Base-by-base conservation (phyloP, 1,284 basidiomycete species). In the Porogramme epimiltina region DNA sequence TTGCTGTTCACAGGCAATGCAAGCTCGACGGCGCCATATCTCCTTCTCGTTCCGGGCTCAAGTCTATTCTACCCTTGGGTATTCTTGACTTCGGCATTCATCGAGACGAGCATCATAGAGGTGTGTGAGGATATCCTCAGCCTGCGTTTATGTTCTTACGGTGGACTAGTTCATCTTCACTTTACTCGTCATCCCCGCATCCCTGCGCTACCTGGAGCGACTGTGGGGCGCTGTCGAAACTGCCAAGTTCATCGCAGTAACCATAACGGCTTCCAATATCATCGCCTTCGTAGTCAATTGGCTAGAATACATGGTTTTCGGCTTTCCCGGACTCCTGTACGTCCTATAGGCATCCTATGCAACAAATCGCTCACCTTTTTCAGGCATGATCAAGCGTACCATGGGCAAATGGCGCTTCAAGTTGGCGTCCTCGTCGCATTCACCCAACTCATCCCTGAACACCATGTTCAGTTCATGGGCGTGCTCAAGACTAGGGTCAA, bases 381-480 rank as follows among this genome's bases (percentile, higher is more conserved):
- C 45, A 95, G 94, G 34, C 93, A 91, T 69, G 92, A 87, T 23
- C 86, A 92, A 75, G 81, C 85, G 43, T 98, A 95, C 69, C 93
- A 93, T 65, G 96, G 96, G 23, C 85, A 95, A 69, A 91, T 92
- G 78, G 91, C 93, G 2, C 75, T 99, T n/a, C 93, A 97, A 65
- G 87, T 87, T 43, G 91, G 85, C 3, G 81, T 96, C 59, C 79
- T 99, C 34, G 96, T 99, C 48, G 96, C 95, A 10, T 97, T 98
- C 72, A 98, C 95, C 2, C 96, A 99, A 69, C 74, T 97, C 51
- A 98, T 98, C 60, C 96, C 97, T 23, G 96, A 99, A 69, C 95
- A 99, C 64, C 95, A 98, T 70, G 87, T 99, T 5, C 96, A 98
- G 68, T 66, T 98, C 15, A 80, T 98, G 59, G 93, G 95, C 34